These are phyloP conservation scores for sweet orange (Citrus sinensis) DNA, from an alignment of 345 rosid genomes.

Conservation along the genomic window DVS_A1.0 CM039162.1:51001-51500, in stretches of 20 bases:
- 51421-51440: not conserved
- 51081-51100: not conserved
- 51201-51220: not conserved
- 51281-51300: too few species aligned
- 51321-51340: not conserved
- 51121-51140: not conserved
- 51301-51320: not conserved
- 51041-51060: not conserved
- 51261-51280: not conserved
- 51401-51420: not conserved
- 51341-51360: not conserved
- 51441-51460: not conserved
- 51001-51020: not conserved
- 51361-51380: not conserved
- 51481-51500: conserved; percentile 1
- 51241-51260: not conserved
- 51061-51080: not conserved
- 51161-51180: not conserved
- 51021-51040: not conserved
- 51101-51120: not conserved
- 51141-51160: not conserved
- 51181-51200: not conserved
- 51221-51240: not conserved
- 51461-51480: not conserved
- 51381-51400: too few species aligned